These are phyloP conservation scores for Curvularia lunata DNA, from an alignment of 2,329 filamentous ascomycete genomes.

Conservation along the genomic window DNA sequence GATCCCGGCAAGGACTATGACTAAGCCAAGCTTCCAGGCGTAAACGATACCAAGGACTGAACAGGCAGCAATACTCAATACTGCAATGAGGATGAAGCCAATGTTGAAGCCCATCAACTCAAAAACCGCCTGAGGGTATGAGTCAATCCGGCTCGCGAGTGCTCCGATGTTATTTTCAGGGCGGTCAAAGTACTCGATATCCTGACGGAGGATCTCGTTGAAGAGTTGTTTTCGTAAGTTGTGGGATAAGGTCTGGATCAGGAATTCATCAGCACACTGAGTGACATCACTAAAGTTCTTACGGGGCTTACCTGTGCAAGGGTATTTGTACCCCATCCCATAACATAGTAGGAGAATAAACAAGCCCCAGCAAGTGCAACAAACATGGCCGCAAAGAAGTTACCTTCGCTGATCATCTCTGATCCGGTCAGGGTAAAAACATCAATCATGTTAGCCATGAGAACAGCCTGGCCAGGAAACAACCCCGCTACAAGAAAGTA, in stretches of 20 bases:
- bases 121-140: slow-evolving; percentile 56
- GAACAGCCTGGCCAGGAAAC: slow-evolving; percentile 20
- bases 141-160: slow-evolving; percentile 64
- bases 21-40: slow-evolving; percentile 24
- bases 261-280: background rate
- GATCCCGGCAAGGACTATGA: slow-evolving; percentile 11
- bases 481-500: slow-evolving; percentile 6
- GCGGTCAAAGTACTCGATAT: slow-evolving; percentile 85
- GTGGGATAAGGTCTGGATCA: slow-evolving; percentile 6
- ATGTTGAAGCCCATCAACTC: slow-evolving; percentile 27
- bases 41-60: slow-evolving; percentile 20
- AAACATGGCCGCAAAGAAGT: slow-evolving; percentile 37
- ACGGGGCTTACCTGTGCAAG: slow-evolving; percentile 52
- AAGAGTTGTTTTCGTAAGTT: slow-evolving; percentile 17
- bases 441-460: slow-evolving; percentile 21
- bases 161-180: slow-evolving; percentile 89
- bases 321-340: slow-evolving; percentile 71
- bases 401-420: slow-evolving; percentile 16
- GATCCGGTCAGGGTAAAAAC: slow-evolving; percentile 26
- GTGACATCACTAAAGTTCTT: background rate
- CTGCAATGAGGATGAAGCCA: slow-evolving; percentile 16
- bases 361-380: slow-evolving; percentile 25
- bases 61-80: slow-evolving; percentile 15
- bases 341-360: slow-evolving; percentile 26
- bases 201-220: slow-evolving; percentile 70